Evolutionary conservation across 139 green algal species (phyloP), one percentile per base, ranked within the genome.

Genomic region (Ettlia oleoabundans): DNA sequence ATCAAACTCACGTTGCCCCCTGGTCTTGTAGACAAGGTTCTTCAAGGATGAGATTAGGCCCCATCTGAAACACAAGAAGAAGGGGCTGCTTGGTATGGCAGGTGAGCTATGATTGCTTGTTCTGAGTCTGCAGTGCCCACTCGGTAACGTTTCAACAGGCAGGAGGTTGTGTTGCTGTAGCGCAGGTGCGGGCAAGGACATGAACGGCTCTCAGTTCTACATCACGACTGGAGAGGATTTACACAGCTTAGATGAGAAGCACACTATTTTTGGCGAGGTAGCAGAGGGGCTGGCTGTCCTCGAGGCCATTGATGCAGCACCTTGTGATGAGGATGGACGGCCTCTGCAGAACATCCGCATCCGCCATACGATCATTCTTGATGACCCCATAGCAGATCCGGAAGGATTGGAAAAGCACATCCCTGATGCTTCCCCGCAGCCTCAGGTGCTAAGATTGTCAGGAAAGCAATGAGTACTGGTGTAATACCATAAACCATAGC

Each of bases 331-430:
- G 1, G 85, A 87, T 10, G 92, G 90, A 0, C 86, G 95, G 26
- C 97, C 97, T 2, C 90, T 93, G 76, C 96, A 98, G 70, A 99
- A 99, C 89, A 98, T 99, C 41, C 84, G 96, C 55, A 98, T 99
- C 71, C 90, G 94, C 42, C 96, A 98, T 86, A 97, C 96, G 38
- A 92, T 97, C 28, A 75, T 99, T 6, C 90, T 99, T 76, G 97
- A 99, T 63, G 97, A 99, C 83, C 97, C 97, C 0, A 98, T 96
- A 58, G 90, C 95, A 10, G 94, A 99, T 81, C 96, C 95, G 0
- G 85, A 89, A 0, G 85, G 90, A 30, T 88, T 99, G 77, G 91
- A 84, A 19, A 87, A 88, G 0, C 88, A 93, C 53, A 94, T 98
- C 0, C 97, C 96, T 5, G 93, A 97, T n/a, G 75, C 53, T 1